Percentiles rank a stretch among this genome's conserved stretches.
Evolutionary conservation across 1,284 basidiomycete species (phyloP).

Genomic region (Vanrija pseudolonga): DNA sequence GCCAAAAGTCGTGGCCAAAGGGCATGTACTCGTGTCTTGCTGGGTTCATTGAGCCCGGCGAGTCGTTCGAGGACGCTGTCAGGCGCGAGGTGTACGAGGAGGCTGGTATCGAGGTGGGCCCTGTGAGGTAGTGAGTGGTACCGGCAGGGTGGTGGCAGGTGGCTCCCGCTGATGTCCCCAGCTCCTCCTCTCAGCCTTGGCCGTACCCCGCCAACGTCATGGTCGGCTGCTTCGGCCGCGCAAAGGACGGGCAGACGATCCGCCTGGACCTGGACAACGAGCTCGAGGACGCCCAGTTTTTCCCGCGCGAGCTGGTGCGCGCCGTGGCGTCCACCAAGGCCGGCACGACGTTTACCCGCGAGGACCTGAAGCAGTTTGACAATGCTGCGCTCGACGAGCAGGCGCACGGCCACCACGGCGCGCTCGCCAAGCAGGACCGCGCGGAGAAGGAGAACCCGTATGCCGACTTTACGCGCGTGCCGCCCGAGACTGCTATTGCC

Average conservation of each 20-base stretch:
- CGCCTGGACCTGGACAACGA: slow-evolving; percentile 91
- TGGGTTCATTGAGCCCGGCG: slow-evolving; percentile 90
- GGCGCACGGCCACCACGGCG: neutral
- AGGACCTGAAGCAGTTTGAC: slow-evolving; percentile 61
- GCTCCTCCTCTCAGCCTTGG: slow-evolving; percentile 52
- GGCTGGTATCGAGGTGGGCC: slow-evolving; percentile 78
- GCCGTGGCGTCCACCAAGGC: slow-evolving; percentile 57
- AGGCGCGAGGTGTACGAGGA: slow-evolving; percentile 92
- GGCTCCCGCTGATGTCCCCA: slow-evolving; percentile 7
- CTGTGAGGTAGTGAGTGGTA: slow-evolving; percentile 69
- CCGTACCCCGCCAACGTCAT: slow-evolving; percentile 86
- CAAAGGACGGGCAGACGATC: slow-evolving; percentile 69
- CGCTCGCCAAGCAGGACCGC: neutral
- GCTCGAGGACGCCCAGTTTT: slow-evolving; percentile 90
- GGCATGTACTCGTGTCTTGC: slow-evolving; percentile 77
- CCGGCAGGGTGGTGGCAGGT: neutral
- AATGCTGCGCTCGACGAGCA: neutral
- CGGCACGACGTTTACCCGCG: slow-evolving; percentile 57
- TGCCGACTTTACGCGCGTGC: slow-evolving; percentile 58
- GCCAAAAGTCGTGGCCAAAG: slow-evolving; percentile 57
- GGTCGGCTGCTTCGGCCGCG: slow-evolving; percentile 74
- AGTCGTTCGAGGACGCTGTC: slow-evolving; percentile 91
- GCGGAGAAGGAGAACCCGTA: slow-evolving; percentile 43
- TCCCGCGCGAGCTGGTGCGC: slow-evolving; percentile 63
- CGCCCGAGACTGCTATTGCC: slow-evolving; percentile 65